A percentile compares a stretch with the other conserved stretches of the same genome.
Evolutionary conservation across 495 filamentous ascomycete genomes (phyloP).

Genomic region (Trichoderma erinaceum): DNA sequence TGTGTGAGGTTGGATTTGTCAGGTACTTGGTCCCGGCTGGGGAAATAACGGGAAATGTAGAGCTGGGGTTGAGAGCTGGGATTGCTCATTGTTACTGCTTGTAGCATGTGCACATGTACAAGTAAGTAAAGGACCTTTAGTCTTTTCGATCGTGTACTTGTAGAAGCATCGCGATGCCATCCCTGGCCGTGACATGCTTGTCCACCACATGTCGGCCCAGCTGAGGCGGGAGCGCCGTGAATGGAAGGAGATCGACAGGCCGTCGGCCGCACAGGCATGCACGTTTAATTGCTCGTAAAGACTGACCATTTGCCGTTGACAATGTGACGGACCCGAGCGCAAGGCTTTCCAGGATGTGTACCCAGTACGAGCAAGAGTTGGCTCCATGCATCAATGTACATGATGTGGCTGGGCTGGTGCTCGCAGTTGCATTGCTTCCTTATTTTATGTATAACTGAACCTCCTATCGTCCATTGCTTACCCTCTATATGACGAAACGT

Average conservation of each 20-base stretch:
- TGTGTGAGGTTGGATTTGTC: too few relatives aligned
- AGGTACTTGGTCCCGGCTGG: too few relatives aligned
- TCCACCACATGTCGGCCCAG: not conserved
- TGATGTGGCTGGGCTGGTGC: too few relatives aligned
- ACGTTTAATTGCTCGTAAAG: not conserved
- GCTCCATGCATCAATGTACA: too few relatives aligned
- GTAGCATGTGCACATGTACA: too few relatives aligned
- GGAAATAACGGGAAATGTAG: too few relatives aligned
- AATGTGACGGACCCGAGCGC: not conserved
- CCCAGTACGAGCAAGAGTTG: not conserved
- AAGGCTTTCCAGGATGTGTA: not conserved
- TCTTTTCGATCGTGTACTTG: not conserved
- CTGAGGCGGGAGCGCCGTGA: not conserved
- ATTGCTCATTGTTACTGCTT: too few relatives aligned
- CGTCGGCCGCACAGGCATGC: not conserved
- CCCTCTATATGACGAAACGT: too few relatives aligned
- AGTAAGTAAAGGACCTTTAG: not conserved
- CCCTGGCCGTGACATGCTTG: not conserved
- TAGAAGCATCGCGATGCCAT: not conserved
- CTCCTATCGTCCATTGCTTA: too few relatives aligned
- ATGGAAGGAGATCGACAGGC: constrained; percentile 15
- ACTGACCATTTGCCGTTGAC: not conserved
- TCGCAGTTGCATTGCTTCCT: too few relatives aligned
- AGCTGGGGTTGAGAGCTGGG: too few relatives aligned
- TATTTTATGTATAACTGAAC: too few relatives aligned